phyloP scores from a whole-genome alignment of 2,329 filamentous ascomycete species.

The Beauveria australis region DNA sequence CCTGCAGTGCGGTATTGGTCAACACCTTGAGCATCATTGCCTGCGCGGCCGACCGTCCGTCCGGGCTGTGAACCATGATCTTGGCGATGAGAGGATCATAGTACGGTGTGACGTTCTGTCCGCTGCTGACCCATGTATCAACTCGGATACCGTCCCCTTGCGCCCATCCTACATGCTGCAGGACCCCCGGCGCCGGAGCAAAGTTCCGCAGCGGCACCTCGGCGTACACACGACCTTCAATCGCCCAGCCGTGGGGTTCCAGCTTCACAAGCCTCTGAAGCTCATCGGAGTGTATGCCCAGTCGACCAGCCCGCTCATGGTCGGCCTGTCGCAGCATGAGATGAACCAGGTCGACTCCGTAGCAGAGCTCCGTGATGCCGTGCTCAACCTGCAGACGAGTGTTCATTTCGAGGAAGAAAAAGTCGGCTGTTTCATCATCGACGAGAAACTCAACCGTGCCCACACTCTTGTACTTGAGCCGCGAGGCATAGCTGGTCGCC shows the following conservation, averaged over 20 bases:
- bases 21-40: constrained; percentile 35
- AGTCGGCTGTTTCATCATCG: constrained; percentile 21
- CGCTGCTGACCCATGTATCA: constrained; percentile 56
- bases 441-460: constrained; percentile 35
- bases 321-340: constrained; percentile 31
- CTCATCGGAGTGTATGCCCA: neutral
- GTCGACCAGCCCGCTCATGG: neutral
- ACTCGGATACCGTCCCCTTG: constrained; percentile 40
- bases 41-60: constrained; percentile 28
- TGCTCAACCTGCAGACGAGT: constrained; percentile 37
- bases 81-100: constrained; percentile 53
- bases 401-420: constrained; percentile 38
- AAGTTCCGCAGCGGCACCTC: constrained; percentile 50
- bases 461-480: constrained; percentile 24
- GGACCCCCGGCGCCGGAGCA: constrained; percentile 48
- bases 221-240: constrained; percentile 33
- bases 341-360: constrained; percentile 63
- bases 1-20: constrained; percentile 34
- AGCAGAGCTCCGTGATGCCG: constrained; percentile 62
- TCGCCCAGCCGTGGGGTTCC: constrained; percentile 23
- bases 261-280: neutral
- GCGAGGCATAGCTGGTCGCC: neutral
- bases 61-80: constrained; percentile 44
- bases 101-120: constrained; percentile 46
- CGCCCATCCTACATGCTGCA: constrained; percentile 51